phyloP scores from a whole-genome alignment of 2,329 filamentous ascomycete genomes.

The Aciculosporium take region DNA sequence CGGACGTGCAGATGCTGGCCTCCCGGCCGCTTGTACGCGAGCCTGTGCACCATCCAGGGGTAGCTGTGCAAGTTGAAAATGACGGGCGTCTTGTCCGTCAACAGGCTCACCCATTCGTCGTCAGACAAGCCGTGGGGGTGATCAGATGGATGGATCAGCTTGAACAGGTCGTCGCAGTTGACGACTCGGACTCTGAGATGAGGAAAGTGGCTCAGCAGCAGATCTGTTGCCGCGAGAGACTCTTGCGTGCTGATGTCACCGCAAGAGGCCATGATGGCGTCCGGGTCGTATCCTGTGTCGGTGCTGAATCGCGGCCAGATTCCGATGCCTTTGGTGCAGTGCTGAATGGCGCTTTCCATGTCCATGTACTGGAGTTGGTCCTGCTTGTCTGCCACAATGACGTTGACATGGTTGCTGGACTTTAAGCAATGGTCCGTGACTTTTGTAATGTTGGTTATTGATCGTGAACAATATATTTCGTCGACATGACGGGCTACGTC shows the following conservation, averaged over 20 bases:
- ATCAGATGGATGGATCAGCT: slow-evolving; percentile 53
- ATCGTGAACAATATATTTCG: background rate
- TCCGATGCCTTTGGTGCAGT: slow-evolving; percentile 66
- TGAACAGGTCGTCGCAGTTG: slow-evolving; percentile 71
- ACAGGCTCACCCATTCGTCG: slow-evolving; percentile 51
- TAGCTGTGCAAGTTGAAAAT: slow-evolving; percentile 81
- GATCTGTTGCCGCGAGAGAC: slow-evolving; percentile 57
- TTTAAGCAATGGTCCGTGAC: slow-evolving; percentile 61
- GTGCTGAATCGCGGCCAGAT: slow-evolving; percentile 70
- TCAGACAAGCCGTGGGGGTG: slow-evolving; percentile 62
- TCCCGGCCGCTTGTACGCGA: slow-evolving; percentile 62
- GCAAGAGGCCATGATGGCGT: slow-evolving; percentile 62
- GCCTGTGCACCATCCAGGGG: slow-evolving; percentile 63
- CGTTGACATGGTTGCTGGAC: slow-evolving; percentile 67
- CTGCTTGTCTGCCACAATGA: slow-evolving; percentile 68
- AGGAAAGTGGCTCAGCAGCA: slow-evolving; percentile 57
- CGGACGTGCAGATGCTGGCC: slow-evolving; percentile 56
- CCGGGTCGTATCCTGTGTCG: slow-evolving; percentile 52
- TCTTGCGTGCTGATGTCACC: slow-evolving; percentile 65
- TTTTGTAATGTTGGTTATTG: slow-evolving; percentile 14
- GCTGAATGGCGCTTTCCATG: slow-evolving; percentile 57
- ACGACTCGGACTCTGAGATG: slow-evolving; percentile 64
- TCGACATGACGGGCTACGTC: background rate
- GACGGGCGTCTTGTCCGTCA: slow-evolving; percentile 57
- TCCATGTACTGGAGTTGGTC: slow-evolving; percentile 62